phyloP scores from a whole-genome alignment of 805 yeast genomes.

The Candida pini region DNA sequence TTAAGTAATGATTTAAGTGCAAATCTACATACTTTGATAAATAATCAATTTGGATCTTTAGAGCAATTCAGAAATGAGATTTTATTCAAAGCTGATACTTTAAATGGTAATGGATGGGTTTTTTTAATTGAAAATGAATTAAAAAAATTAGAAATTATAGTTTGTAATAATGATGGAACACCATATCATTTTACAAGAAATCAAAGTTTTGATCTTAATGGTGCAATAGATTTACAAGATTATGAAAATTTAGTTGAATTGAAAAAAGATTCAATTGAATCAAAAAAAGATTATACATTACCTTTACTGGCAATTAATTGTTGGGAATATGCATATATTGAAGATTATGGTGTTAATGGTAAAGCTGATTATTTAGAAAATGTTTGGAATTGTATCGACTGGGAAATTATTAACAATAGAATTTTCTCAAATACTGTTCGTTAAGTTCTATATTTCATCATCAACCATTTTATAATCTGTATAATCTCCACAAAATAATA shows the following conservation, averaged over 20 bases:
- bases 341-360: slow-evolving; percentile 79
- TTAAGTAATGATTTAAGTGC: slow-evolving; percentile 17
- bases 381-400: slow-evolving; percentile 74
- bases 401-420: slow-evolving; percentile 64
- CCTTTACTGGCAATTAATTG: slow-evolving; percentile 74
- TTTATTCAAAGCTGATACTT: slow-evolving; percentile 43
- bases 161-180: slow-evolving; percentile 69
- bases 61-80: slow-evolving; percentile 48
- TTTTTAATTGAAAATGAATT: slow-evolving; percentile 62
- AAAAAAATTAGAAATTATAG: slow-evolving; percentile 49
- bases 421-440: slow-evolving; percentile 21
- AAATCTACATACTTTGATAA: slow-evolving; percentile 26
- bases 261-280: slow-evolving; percentile 17
- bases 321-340: slow-evolving; percentile 86
- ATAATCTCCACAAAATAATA: slow-evolving; percentile 27
- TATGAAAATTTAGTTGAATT: slow-evolving; percentile 40
- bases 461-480: slow-evolving; percentile 24
- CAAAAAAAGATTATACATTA: slow-evolving; percentile 54
- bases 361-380: slow-evolving; percentile 68
- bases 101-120: slow-evolving; percentile 70
- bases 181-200: slow-evolving; percentile 66
- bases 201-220: slow-evolving; percentile 72
- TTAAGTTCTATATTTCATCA: slow-evolving; percentile 4
- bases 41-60: slow-evolving; percentile 35
- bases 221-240: slow-evolving; percentile 55